These are phyloP conservation scores for Penicillium crustosum DNA, from an alignment of 2,329 filamentous ascomycete genomes.

Conservation along the genomic window DNA sequence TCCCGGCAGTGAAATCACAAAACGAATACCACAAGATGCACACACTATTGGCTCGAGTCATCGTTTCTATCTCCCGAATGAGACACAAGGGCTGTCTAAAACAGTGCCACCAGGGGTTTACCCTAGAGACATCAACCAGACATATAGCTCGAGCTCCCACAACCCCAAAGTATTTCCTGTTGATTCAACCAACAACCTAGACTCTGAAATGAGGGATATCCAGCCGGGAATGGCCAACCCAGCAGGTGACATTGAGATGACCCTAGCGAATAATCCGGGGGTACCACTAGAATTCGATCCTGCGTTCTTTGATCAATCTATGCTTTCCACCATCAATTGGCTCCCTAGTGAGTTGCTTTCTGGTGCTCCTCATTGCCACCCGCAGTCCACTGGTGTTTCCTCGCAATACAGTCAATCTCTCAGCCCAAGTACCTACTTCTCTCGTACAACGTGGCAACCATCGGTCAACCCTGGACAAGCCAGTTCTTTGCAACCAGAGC, in stretches of 20 bases:
- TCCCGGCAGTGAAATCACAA: not conserved
- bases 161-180: slow-evolving; percentile 12
- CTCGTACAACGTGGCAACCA: slow-evolving; percentile 30
- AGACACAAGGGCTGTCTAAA: slow-evolving; percentile 9
- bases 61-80: slow-evolving; percentile 9
- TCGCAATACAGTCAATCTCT: slow-evolving; percentile 22
- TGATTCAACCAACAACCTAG: slow-evolving; percentile 8
- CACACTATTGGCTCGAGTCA: slow-evolving; percentile 5
- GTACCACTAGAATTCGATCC: slow-evolving; percentile 27
- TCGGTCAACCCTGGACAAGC: slow-evolving; percentile 21
- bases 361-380: slow-evolving; percentile 15
- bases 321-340: slow-evolving; percentile 40
- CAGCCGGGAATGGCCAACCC: slow-evolving; percentile 12
- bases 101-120: slow-evolving; percentile 10
- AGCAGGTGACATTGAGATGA: slow-evolving; percentile 21
- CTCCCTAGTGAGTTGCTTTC: slow-evolving; percentile 34
- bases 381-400: slow-evolving; percentile 12
- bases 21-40: slow-evolving; percentile 1
- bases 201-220: slow-evolving; percentile 9
- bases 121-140: not conserved
- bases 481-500: slow-evolving; percentile 18
- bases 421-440: slow-evolving; percentile 19
- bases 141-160: slow-evolving; percentile 15
- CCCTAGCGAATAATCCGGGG: slow-evolving; percentile 18
- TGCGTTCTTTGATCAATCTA: slow-evolving; percentile 28